phyloP scores from a whole-genome alignment of 2,329 filamentous ascomycete species.

The Aspergillus awamori region DNA sequence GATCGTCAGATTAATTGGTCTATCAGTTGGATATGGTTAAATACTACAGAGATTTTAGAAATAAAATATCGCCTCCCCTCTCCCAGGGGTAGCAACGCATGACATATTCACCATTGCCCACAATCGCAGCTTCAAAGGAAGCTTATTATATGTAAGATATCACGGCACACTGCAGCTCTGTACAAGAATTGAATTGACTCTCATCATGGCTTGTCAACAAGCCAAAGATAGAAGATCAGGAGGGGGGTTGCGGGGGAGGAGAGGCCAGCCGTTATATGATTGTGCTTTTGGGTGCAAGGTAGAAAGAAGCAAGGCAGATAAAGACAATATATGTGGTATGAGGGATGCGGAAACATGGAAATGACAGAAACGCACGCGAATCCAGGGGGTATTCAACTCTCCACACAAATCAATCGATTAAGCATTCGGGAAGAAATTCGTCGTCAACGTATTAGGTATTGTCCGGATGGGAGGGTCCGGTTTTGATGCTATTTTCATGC shows the following conservation, averaged over 20 bases:
- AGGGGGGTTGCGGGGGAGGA: background rate
- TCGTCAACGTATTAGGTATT: background rate
- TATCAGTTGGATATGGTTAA: background rate
- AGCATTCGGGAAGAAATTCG: background rate
- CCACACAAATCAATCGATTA: conserved; percentile 4
- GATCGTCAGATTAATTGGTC: background rate
- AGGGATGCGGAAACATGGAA: background rate
- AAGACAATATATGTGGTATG: background rate
- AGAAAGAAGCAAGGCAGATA: background rate
- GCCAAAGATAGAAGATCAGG: background rate
- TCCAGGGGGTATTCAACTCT: conserved; percentile 7
- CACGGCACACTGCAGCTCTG: background rate
- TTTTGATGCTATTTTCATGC: background rate
- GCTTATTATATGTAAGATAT: background rate
- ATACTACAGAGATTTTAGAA: too few species aligned
- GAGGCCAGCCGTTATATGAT: background rate
- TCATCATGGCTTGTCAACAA: background rate
- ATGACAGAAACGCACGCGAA: background rate
- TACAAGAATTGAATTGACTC: background rate
- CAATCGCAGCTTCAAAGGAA: background rate
- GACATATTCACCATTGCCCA: background rate
- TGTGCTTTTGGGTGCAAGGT: background rate
- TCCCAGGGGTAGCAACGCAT: background rate
- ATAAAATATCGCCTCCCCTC: background rate
- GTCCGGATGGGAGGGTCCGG: background rate